Percentiles rank a stretch among this genome's conserved stretches.
phyloP scores from a whole-genome alignment of 371 early-diverging fungal genomes.

The Sanchytrium tribonematis region DNA sequence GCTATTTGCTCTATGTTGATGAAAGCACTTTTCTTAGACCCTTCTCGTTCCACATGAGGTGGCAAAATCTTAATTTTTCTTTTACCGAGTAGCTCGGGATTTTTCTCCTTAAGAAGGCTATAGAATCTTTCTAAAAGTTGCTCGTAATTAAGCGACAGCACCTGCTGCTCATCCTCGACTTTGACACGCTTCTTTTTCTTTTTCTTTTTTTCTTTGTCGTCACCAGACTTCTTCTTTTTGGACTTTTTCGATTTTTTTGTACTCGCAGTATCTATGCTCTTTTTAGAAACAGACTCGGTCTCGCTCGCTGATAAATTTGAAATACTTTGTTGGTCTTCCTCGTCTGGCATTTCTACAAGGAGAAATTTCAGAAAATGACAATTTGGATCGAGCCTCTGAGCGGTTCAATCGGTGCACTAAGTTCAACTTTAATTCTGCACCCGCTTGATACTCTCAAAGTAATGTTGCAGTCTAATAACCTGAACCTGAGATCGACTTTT shows the following conservation, averaged over 20 bases:
- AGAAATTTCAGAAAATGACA: not conserved
- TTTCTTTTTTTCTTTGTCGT: constrained; percentile 63
- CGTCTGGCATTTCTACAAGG: not conserved
- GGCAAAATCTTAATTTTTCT: constrained; percentile 77
- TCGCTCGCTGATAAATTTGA: not conserved
- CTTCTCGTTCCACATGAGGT: constrained; percentile 69
- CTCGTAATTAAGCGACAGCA: constrained; percentile 18
- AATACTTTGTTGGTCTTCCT: not conserved
- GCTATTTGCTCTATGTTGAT: constrained; percentile 76
- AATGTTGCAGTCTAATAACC: not conserved
- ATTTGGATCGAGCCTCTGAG: not conserved
- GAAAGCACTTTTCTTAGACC: constrained; percentile 81
- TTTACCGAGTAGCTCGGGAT: constrained; percentile 74
- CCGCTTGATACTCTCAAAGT: not conserved
- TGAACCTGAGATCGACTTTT: not conserved
- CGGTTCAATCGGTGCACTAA: not conserved
- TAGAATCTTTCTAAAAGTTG: constrained; percentile 73
- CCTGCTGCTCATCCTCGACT: constrained; percentile 53
- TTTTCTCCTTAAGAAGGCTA: constrained; percentile 64
- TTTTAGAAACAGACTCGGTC: not conserved
- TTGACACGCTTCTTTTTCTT: constrained; percentile 41
- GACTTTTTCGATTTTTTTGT: not conserved
- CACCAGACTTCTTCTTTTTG: not conserved
- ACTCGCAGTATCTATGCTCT: not conserved
- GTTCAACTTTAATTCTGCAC: not conserved